Percentiles rank a stretch among this genome's conserved stretches.
These are phyloP conservation scores for Ascosphaera acerosa DNA, from an alignment of 2,329 filamentous ascomycete species.

Conservation along the genomic window DNA sequence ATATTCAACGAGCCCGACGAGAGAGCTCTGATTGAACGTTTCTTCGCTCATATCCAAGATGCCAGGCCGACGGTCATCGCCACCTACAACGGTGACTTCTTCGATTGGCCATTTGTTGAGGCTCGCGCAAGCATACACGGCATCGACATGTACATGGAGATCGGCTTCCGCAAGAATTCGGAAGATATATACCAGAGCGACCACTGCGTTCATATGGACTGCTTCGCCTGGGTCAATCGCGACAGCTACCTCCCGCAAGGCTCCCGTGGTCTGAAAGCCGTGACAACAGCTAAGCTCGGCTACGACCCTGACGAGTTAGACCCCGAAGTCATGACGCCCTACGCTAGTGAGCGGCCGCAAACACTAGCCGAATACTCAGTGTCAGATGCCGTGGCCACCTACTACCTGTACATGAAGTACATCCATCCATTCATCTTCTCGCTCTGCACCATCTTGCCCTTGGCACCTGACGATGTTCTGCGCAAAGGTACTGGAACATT, in stretches of 20 bases:
- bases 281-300: slow-evolving; percentile 90
- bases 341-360: slow-evolving; percentile 69
- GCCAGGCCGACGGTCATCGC: slow-evolving; percentile 88
- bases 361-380: slow-evolving; percentile 94
- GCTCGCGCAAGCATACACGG: slow-evolving; percentile 76
- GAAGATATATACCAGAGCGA: slow-evolving; percentile 94
- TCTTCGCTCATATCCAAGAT: slow-evolving; percentile 90
- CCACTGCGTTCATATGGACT: slow-evolving; percentile 96
- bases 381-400: slow-evolving; percentile 93
- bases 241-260: slow-evolving; percentile 95
- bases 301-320: slow-evolving; percentile 97
- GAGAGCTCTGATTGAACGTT: slow-evolving; percentile 63
- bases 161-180: slow-evolving; percentile 81
- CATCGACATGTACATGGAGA: slow-evolving; percentile 98
- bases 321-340: slow-evolving; percentile 85
- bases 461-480: slow-evolving; percentile 76
- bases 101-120: slow-evolving; percentile 99
- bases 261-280: slow-evolving; percentile 87
- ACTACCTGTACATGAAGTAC: slow-evolving; percentile 99
- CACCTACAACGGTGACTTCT: slow-evolving; percentile 99
- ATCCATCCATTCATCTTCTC: slow-evolving; percentile 99
- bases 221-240: slow-evolving; percentile 96
- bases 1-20: slow-evolving; percentile 97
- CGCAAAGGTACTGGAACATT: slow-evolving; percentile 92
- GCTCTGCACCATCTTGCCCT: slow-evolving; percentile 80